phyloP scores from a whole-genome alignment of 2,329 filamentous ascomycete genomes.

The Aspergillus quadricinctus region DNA sequence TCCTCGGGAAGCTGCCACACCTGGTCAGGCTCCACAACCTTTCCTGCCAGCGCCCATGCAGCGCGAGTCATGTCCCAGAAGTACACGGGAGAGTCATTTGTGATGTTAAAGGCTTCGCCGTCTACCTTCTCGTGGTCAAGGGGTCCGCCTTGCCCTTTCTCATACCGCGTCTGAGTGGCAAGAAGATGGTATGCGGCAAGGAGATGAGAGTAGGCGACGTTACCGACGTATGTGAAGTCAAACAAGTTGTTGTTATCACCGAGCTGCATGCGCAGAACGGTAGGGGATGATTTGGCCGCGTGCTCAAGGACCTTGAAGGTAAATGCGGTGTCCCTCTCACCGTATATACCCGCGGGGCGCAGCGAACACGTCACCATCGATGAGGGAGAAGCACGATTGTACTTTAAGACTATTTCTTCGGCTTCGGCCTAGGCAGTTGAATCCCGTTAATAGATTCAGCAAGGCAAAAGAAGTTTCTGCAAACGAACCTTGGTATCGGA shows the following conservation, averaged over 20 bases:
- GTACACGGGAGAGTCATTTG: slow-evolving; percentile 81
- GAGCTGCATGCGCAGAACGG: slow-evolving; percentile 72
- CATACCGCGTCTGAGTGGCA: slow-evolving; percentile 45
- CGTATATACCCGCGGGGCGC: slow-evolving; percentile 84
- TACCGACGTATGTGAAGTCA: slow-evolving; percentile 67
- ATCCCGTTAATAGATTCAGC: neutral
- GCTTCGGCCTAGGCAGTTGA: slow-evolving; percentile 60
- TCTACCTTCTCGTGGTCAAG: slow-evolving; percentile 70
- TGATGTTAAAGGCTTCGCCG: slow-evolving; percentile 85
- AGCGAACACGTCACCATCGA: slow-evolving; percentile 73
- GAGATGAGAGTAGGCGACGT: slow-evolving; percentile 73
- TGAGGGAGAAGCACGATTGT: slow-evolving; percentile 58
- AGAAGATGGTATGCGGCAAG: slow-evolving; percentile 73
- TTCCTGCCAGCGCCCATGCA: slow-evolving; percentile 60
- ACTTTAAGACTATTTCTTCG: slow-evolving; percentile 72
- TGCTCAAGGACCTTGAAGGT: slow-evolving; percentile 70
- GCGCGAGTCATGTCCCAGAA: slow-evolving; percentile 85
- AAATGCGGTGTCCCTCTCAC: slow-evolving; percentile 77
- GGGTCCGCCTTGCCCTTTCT: slow-evolving; percentile 52
- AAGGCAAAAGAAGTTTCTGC: neutral
- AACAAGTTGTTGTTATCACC: slow-evolving; percentile 69
- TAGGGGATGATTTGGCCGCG: slow-evolving; percentile 52
- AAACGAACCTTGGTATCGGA: slow-evolving; percentile 75
- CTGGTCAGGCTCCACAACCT: slow-evolving; percentile 40
- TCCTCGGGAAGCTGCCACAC: slow-evolving; percentile 41